Evolutionary conservation across 257 asterid genomes (phyloP).

Genomic region (Solanum virginianum): DNA sequence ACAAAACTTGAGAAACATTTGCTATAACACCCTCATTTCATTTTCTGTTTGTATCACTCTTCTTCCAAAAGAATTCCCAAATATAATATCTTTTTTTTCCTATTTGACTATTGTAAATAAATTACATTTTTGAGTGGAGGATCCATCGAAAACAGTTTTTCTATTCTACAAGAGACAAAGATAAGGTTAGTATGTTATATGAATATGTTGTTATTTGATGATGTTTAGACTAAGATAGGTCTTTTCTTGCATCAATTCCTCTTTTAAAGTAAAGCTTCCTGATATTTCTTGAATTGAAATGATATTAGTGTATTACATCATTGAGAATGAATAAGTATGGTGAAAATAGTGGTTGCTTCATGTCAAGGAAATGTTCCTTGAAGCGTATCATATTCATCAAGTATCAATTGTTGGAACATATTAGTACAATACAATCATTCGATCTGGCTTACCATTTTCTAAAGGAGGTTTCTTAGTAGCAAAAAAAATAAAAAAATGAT

Average conservation of each 20-base stretch:
- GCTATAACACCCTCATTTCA: not conserved
- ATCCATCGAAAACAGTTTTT: not conserved
- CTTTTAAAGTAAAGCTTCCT: not conserved
- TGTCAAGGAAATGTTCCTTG: not conserved
- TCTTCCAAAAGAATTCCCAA: not conserved
- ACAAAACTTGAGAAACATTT: not conserved
- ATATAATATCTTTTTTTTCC: not conserved
- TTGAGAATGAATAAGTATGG: not conserved
- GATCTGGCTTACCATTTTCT: not conserved
- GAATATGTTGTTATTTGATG: not conserved
- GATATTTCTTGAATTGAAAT: not conserved
- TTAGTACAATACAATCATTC: not conserved
- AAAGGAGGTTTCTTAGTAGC: not conserved
- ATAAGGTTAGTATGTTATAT: not conserved
- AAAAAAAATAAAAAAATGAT: not conserved
- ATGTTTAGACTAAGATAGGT: not conserved
- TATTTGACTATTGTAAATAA: not conserved
- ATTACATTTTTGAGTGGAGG: not conserved
- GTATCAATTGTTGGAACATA: not conserved
- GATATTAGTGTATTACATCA: not conserved
- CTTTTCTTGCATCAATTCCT: not conserved
- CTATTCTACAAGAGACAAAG: not conserved
- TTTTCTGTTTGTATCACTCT: not conserved
- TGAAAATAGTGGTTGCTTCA: not conserved
- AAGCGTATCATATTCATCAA: not conserved